Evolutionary conservation across 768 basidiomycete genomes (phyloP), one percentile per base, ranked within the genome.

Genomic region (Hygrocybe punicea): DNA sequence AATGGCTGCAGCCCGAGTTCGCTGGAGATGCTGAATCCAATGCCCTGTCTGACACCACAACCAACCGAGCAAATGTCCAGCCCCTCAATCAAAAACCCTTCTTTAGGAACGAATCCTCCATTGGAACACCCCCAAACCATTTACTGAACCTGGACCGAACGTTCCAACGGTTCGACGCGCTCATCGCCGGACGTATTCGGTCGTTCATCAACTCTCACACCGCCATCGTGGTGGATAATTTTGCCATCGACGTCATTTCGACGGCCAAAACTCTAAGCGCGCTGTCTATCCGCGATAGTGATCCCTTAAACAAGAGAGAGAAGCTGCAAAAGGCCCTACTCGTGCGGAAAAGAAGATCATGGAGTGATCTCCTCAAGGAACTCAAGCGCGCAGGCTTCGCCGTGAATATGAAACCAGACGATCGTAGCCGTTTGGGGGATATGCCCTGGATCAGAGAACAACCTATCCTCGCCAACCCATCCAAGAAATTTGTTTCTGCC

Each of bases 311-410:
- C 53, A 81, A 74, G 63, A 83, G 77, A 58, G 81, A 73, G 58
- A 90, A 84, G 73, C 81, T 79, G 61, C 78, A 73, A 53, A 95
- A 94, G 68, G 83, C 85, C 19, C 71, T 98, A 9, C 76, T 89
- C 39, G 81, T 83, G 3, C 83, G 91, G 48, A 99, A 98, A 75
- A 78, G 89, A 59, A 91, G 91, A 66, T 94, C 94, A 1, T 93
- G 87, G 83, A 86, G 88, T 24, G 94, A 98, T 67, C 76, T 97
- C 17, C 75, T 97, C 60, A 96, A 93, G 70, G 93, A 94, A 65
- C 74, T 97, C 53, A 91, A 91, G 68, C 80, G 82, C 1, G 76
- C 82, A 17, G 97, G 97, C 17, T 78, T 98, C 52, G 76, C 91
- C 0, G 71, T 77, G 39, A 88, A 82, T 52, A 72, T 91, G 51